Conservation (phyloP, 1,139 yeast genomes). For the Yamadazyma epiphylla region DNA sequence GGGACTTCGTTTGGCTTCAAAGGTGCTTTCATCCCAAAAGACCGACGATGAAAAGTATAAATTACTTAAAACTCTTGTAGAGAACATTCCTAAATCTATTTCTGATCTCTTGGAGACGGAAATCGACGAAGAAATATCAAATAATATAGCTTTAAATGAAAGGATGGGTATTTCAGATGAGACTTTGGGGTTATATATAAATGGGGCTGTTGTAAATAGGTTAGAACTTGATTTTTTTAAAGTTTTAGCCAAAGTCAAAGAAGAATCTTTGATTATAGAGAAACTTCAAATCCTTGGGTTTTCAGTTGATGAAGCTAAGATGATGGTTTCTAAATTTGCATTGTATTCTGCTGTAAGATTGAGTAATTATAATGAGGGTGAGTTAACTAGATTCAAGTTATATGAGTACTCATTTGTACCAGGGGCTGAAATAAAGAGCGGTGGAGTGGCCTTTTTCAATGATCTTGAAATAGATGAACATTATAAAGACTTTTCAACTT, state of each 20-base stretch:
- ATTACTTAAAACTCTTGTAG: conserved; percentile 25
- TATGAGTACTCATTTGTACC: conserved; percentile 31
- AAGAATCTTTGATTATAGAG: conserved; percentile 32
- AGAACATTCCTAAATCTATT: conserved; percentile 39
- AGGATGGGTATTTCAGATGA: conserved; percentile 32
- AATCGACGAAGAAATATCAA: conserved; percentile 14
- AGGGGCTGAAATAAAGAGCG: conserved; percentile 16
- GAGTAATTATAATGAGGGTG: conserved; percentile 35
- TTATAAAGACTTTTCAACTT: conserved; percentile 45
- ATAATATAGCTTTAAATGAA: conserved; percentile 24
- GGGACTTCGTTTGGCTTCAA: conserved; percentile 46
- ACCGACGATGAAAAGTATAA: conserved; percentile 24
- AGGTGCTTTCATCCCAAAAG: conserved; percentile 22
- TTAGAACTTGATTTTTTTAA: conserved; percentile 43
- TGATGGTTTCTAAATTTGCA: conserved; percentile 44
- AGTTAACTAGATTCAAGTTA: conserved; percentile 36
- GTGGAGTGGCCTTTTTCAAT: conserved; percentile 68
- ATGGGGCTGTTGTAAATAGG: conserved; percentile 53
- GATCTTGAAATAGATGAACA: conserved; percentile 63
- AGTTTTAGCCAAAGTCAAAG: conserved; percentile 28
- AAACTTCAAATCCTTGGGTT: conserved; percentile 34
- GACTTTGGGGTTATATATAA: conserved; percentile 54
- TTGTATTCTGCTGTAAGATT: conserved; percentile 32
- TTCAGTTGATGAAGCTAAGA: conserved; percentile 28
- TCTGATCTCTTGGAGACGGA: conserved; percentile 2